A percentile compares a stretch with the other conserved stretches of the same genome.
phyloP scores from a whole-genome alignment of 1,284 basidiomycete genomes.

The Austropuccinia psidii region DNA sequence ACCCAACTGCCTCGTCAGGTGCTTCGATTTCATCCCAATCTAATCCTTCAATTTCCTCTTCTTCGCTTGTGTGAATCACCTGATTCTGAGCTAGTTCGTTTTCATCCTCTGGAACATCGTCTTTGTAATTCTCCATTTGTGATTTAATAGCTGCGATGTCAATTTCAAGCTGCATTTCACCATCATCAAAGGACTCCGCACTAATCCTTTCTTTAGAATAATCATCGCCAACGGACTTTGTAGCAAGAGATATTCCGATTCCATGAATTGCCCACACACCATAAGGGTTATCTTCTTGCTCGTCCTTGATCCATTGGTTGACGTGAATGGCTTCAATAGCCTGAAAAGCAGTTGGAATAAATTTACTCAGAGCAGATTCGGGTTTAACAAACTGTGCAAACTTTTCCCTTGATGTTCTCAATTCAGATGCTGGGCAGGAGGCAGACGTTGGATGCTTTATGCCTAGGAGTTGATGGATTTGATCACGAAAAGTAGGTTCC shows the following conservation, averaged over 20 bases:
- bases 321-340: constrained; percentile 34
- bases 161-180: constrained; percentile 34
- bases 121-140: constrained; percentile 40
- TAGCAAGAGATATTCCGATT: constrained; percentile 9
- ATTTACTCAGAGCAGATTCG: constrained; percentile 6
- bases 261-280: constrained; percentile 48
- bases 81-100: constrained; percentile 43
- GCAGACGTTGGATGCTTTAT: constrained; percentile 27
- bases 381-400: constrained; percentile 23
- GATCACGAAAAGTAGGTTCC: constrained; percentile 12
- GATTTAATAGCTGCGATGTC: constrained; percentile 37
- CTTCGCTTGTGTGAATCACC: constrained; percentile 41
- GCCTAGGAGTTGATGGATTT: constrained; percentile 38
- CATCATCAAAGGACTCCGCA: constrained; percentile 10
- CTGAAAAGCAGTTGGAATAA: constrained; percentile 35
- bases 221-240: not conserved
- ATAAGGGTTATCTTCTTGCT: constrained; percentile 44
- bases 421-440: constrained; percentile 18
- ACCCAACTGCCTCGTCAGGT: constrained; percentile 36
- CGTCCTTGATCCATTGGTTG: constrained; percentile 39
- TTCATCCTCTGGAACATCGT: constrained; percentile 47
- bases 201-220: not conserved
- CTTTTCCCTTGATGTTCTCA: constrained; percentile 12
- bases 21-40: constrained; percentile 38
- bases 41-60: constrained; percentile 42